Conservation (phyloP, 2,329 filamentous ascomycete genomes). For the Cryphonectria radicalis region DNA sequence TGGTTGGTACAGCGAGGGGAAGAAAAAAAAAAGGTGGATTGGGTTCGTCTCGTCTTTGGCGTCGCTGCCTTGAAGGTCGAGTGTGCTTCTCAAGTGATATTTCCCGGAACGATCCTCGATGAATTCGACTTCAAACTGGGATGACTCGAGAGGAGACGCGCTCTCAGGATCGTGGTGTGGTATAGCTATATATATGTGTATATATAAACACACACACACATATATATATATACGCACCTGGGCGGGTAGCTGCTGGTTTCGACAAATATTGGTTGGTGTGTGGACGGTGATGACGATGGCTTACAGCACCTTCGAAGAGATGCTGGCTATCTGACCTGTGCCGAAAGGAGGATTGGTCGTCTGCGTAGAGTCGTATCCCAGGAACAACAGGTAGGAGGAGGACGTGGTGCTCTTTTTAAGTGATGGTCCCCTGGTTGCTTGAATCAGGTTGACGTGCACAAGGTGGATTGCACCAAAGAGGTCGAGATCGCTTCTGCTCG, state of each 20-base stretch:
- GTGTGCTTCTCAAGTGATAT: background rate
- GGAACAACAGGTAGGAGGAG: conserved; percentile 5
- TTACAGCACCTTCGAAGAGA: background rate
- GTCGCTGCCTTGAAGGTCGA: background rate
- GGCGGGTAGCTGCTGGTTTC: background rate
- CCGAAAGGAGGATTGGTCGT: background rate
- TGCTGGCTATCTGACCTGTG: background rate
- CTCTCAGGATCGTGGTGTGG: background rate
- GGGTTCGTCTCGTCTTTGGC: background rate
- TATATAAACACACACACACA: background rate
- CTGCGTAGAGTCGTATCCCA: background rate
- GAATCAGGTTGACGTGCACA: background rate
- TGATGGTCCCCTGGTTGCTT: background rate
- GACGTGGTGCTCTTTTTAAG: background rate
- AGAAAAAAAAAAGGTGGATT: background rate
- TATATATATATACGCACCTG: background rate
- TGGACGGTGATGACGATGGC: background rate
- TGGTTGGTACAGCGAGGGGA: background rate
- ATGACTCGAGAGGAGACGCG: background rate
- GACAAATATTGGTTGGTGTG: background rate
- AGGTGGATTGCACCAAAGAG: background rate
- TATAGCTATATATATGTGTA: background rate
- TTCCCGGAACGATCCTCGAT: background rate
- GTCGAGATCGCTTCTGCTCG: conserved; percentile 12
- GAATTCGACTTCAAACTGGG: background rate